Percentiles rank a stretch among this genome's conserved stretches.
phyloP scores from a whole-genome alignment of 2,329 filamentous ascomycete species.

The Aspergillus glaucus region DNA sequence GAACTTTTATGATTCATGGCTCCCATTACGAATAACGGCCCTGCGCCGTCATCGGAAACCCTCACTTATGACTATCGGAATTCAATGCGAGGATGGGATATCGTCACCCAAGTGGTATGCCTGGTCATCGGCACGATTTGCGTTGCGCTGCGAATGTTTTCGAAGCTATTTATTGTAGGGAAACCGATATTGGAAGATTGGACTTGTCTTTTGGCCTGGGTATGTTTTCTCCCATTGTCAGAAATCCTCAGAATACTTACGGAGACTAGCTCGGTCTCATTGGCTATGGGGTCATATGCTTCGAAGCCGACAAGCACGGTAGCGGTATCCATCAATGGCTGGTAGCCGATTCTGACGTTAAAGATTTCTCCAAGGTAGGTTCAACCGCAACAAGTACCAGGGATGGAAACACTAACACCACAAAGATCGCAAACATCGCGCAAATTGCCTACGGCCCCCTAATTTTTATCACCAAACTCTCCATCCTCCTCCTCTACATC shows the following conservation, averaged over 20 bases:
- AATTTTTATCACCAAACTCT: slow-evolving; percentile 24
- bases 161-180: slow-evolving; percentile 21
- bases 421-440: slow-evolving; percentile 15
- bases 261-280: slow-evolving; percentile 16
- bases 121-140: slow-evolving; percentile 13
- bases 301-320: slow-evolving; percentile 16
- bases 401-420: neutral
- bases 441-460: slow-evolving; percentile 22
- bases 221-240: slow-evolving; percentile 1
- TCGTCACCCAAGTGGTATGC: slow-evolving; percentile 14
- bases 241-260: neutral
- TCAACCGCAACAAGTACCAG: neutral
- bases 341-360: slow-evolving; percentile 12
- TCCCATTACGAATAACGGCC: neutral
- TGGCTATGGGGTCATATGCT: slow-evolving; percentile 14
- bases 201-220: slow-evolving; percentile 16
- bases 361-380: slow-evolving; percentile 12
- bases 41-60: neutral
- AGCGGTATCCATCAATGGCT: slow-evolving; percentile 14
- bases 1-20: neutral
- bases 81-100: slow-evolving; percentile 10
- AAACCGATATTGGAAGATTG: slow-evolving; percentile 16
- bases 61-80: slow-evolving; percentile 5
- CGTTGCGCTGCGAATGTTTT: slow-evolving; percentile 18
- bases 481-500: slow-evolving; percentile 22